Conservation (phyloP, 495 filamentous ascomycete genomes). For the Geopyxis carbonaria region DNA sequence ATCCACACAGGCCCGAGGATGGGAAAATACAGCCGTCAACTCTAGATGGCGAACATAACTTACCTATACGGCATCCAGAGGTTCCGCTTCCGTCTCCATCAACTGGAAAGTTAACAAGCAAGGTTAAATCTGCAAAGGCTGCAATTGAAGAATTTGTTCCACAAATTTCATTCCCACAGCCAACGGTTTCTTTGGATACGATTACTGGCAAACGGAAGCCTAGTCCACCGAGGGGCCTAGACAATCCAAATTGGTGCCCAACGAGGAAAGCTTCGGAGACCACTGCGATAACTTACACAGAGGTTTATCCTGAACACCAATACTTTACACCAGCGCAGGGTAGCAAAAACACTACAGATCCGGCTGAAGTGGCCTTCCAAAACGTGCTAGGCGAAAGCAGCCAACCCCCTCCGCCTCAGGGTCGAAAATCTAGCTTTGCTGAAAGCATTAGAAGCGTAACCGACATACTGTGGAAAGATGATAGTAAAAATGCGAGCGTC, state of each 20-base stretch:
- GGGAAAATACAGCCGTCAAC: not conserved
- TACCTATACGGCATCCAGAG: too few species aligned
- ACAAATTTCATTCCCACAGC: too few species aligned
- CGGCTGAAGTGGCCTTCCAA: not conserved
- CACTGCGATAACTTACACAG: not conserved
- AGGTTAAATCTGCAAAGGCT: too few species aligned
- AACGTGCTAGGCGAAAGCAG: not conserved
- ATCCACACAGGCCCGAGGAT: not conserved
- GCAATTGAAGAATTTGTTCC: too few species aligned
- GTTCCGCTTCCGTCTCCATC: too few species aligned
- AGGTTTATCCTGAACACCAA: not conserved
- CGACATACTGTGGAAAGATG: conserved; percentile 2
- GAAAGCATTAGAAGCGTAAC: conserved; percentile 1
- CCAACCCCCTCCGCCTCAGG: too few species aligned
- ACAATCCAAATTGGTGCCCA: not conserved
- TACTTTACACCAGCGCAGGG: not conserved
- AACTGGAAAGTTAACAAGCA: too few species aligned
- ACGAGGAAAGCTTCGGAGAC: not conserved
- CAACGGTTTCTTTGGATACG: too few species aligned
- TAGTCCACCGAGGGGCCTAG: not conserved
- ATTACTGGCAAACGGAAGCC: not conserved
- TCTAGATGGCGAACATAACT: too few species aligned
- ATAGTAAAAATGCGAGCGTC: not conserved
- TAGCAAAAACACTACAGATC: not conserved
- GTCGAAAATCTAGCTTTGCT: too few species aligned